phyloP scores from a whole-genome alignment of 2,329 filamentous ascomycete species.

The Aspergillaceae sp. region DNA sequence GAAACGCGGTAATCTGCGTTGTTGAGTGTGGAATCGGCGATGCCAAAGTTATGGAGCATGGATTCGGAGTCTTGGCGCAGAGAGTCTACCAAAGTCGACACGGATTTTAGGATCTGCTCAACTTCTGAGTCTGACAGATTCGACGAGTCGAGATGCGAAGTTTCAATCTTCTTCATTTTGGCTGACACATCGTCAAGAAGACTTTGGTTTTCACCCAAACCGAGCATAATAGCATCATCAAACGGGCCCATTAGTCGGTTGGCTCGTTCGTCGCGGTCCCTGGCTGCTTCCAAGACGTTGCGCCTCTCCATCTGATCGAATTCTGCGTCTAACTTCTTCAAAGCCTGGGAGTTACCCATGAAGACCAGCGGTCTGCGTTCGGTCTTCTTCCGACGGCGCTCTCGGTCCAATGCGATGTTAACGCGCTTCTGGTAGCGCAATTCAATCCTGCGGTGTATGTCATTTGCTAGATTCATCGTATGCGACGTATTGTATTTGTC shows the following conservation, averaged over 20 bases:
- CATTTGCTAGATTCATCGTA: slow-evolving; percentile 39
- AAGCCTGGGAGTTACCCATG: slow-evolving; percentile 42
- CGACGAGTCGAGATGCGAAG: slow-evolving; percentile 22
- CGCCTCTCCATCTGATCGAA: slow-evolving; percentile 46
- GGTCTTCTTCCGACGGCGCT: slow-evolving; percentile 47
- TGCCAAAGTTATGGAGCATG: slow-evolving; percentile 40
- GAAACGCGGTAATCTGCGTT: slow-evolving; percentile 46
- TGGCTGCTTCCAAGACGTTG: slow-evolving; percentile 41
- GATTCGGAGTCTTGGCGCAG: slow-evolving; percentile 38
- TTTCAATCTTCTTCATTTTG: slow-evolving; percentile 34
- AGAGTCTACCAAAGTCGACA: slow-evolving; percentile 30
- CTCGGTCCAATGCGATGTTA: slow-evolving; percentile 44
- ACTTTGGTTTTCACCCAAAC: slow-evolving; percentile 45
- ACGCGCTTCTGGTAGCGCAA: slow-evolving; percentile 42
- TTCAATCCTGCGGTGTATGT: slow-evolving; percentile 42
- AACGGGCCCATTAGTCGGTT: slow-evolving; percentile 44
- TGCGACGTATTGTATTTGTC: slow-evolving; percentile 31
- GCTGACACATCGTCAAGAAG: slow-evolving; percentile 42
- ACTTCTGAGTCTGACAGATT: slow-evolving; percentile 28
- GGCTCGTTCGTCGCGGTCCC: slow-evolving; percentile 42
- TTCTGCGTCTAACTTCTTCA: slow-evolving; percentile 42
- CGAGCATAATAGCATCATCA: slow-evolving; percentile 43
- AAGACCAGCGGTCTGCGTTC: slow-evolving; percentile 45
- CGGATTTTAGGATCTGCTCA: slow-evolving; percentile 31
- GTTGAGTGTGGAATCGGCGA: slow-evolving; percentile 43